Evolutionary conservation across 176 grass and related monocot species (phyloP).

Genomic region (Rhynchospora breviuscula): DNA sequence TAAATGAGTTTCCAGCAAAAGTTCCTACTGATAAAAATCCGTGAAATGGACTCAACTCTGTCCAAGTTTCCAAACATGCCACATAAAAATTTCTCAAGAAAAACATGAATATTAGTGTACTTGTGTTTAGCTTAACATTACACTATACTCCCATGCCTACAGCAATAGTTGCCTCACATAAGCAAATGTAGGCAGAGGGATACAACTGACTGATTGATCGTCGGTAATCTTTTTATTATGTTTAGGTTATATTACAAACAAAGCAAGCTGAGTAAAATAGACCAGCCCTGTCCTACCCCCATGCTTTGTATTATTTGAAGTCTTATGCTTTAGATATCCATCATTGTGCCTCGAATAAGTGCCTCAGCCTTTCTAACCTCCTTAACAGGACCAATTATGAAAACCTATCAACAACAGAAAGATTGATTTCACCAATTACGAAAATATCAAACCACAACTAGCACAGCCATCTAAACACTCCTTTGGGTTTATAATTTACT

Average conservation of each 20-base stretch:
- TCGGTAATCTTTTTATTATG: neutral
- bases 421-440: constrained; percentile 3
- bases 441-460: neutral
- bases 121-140: neutral
- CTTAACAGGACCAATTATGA: constrained; percentile 83
- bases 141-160: neutral
- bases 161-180: neutral
- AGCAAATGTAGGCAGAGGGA: neutral
- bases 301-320: neutral
- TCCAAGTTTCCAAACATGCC: neutral
- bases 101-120: neutral
- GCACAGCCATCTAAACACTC: neutral
- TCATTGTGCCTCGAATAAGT: constrained; percentile 63
- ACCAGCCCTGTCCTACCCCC: neutral
- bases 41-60: neutral
- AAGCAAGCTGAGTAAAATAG: neutral
- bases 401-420: constrained; percentile 45
- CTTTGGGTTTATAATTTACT: neutral
- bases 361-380: constrained; percentile 89
- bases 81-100: neutral
- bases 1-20: neutral
- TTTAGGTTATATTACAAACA: constrained; percentile 10
- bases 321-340: constrained; percentile 35
- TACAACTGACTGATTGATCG: neutral
- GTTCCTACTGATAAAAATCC: neutral